Base-by-base conservation (phyloP, 2,329 filamentous ascomycete species). In the Malbranchea cinnamomea region DNA sequence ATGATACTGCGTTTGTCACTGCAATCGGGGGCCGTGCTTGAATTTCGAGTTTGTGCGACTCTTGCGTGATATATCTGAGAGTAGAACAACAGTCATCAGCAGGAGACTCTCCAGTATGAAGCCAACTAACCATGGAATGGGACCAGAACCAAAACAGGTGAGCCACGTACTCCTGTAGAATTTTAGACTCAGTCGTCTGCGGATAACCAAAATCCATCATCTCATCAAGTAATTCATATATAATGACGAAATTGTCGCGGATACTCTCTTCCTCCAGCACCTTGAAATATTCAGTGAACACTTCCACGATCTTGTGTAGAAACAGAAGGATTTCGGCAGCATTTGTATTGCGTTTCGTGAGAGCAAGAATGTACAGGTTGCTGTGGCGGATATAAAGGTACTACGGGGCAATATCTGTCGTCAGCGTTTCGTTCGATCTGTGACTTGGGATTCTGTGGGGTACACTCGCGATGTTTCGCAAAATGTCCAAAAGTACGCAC, bases 121-220 rank as follows among this genome's bases (percentile, higher is more conserved):
- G n/a, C n/a, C n/a, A n/a, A n/a, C n/a, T n/a, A n/a, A n/a, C n/a
- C n/a, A n/a, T n/a, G n/a, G n/a, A n/a, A n/a, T n/a, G n/a, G n/a
- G n/a, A n/a, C n/a, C n/a, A n/a, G n/a, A n/a, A n/a, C n/a, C n/a
- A n/a, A n/a, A n/a, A n/a, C n/a, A 6, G 14, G 10, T 22, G 20
- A 22, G 20, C 20, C 22, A 21, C 30, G 33, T 61, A 74, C 64
- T 98, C 89, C 58, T 98, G 89, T 37, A 98, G 64, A 54, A 98
- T 98, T 70, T 98, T 98, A 55, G 74, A 82, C 58, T 98, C 89
- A 42, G 89, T 98, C 6, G 89, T 98, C 57, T 98, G 89, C 4
- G 89, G 89, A 56, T 98, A 94, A 40, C 89, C 89, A 65, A 98
- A 98, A 60, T 98, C 89, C 89, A 98, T 98, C 89, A 98, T 98